These are phyloP conservation scores for Lasiodiplodia citricola DNA, from an alignment of 2,329 filamentous ascomycete species.

Conservation along the genomic window DNA sequence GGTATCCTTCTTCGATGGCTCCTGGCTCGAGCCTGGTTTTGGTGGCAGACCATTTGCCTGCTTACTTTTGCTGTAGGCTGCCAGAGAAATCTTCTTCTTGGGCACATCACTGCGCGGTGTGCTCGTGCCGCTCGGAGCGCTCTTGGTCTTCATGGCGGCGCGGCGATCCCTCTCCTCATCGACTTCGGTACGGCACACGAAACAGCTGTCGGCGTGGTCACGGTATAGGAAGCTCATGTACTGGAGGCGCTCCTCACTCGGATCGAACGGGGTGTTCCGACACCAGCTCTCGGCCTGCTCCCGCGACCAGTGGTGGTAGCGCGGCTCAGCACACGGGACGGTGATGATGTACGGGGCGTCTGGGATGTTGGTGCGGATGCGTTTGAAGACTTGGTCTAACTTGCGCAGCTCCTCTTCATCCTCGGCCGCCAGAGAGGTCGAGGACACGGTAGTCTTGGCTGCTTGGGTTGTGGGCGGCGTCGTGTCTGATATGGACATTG, in stretches of 20 bases:
- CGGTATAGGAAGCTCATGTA: slow-evolving; percentile 67
- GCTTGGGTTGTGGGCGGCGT: slow-evolving; percentile 38
- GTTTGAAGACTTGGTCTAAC: slow-evolving; percentile 49
- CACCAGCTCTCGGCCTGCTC: slow-evolving; percentile 50
- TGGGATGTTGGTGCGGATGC: slow-evolving; percentile 50
- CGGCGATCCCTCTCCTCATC: slow-evolving; percentile 59
- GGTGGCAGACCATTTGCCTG: slow-evolving; percentile 41
- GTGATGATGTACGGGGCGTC: slow-evolving; percentile 54
- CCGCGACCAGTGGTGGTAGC: slow-evolving; percentile 49
- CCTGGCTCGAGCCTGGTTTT: slow-evolving; percentile 12
- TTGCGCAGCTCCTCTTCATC: slow-evolving; percentile 46
- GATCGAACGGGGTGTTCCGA: slow-evolving; percentile 57
- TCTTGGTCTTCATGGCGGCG: slow-evolving; percentile 41
- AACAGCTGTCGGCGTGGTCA: slow-evolving; percentile 58
- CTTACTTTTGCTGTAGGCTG: slow-evolving; percentile 63
- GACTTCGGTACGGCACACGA: slow-evolving; percentile 57
- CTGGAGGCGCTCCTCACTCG: slow-evolving; percentile 63
- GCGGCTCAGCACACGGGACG: slow-evolving; percentile 51
- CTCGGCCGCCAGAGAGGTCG: slow-evolving; percentile 32
- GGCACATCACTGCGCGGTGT: slow-evolving; percentile 48
- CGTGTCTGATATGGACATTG: slow-evolving; percentile 42
- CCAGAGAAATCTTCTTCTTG: slow-evolving; percentile 68
- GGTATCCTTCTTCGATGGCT: slow-evolving; percentile 16
- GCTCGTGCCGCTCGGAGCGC: slow-evolving; percentile 30
- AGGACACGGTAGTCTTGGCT: slow-evolving; percentile 19